These are phyloP conservation scores for Vitis amurensis DNA, from an alignment of 164 flowering plant genomes.

Conservation along the genomic window DNA sequence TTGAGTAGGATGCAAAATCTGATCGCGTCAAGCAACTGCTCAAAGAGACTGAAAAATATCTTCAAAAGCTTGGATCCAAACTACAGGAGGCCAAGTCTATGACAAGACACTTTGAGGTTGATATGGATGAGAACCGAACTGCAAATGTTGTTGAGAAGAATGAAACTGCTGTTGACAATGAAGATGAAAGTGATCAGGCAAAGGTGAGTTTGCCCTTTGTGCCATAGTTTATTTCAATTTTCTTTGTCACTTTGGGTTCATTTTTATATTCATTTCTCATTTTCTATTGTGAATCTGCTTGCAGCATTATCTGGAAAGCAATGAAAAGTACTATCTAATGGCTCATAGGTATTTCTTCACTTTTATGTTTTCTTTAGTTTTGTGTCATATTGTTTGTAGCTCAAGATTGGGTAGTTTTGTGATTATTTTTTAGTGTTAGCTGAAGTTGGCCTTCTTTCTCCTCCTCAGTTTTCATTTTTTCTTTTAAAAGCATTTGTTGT, in stretches of 20 bases:
- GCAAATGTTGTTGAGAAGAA: slow-evolving; percentile 45
- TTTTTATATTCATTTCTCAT: not conserved
- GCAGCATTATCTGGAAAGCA: slow-evolving; percentile 99
- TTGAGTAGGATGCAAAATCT: slow-evolving; percentile 89
- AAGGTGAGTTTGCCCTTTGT: slow-evolving; percentile 47
- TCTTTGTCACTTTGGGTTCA: not conserved
- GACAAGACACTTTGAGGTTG: slow-evolving; percentile 62
- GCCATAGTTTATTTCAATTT: too few species aligned
- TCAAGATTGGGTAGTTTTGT: not conserved
- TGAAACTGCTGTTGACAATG: slow-evolving; percentile 59
- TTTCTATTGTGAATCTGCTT: slow-evolving; percentile 16
- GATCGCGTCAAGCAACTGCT: slow-evolving; percentile 95
- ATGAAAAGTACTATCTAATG: slow-evolving; percentile 94
- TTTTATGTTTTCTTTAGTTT: not conserved
- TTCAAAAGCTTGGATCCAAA: slow-evolving; percentile 92
- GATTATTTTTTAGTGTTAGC: not conserved
- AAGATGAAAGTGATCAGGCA: slow-evolving; percentile 92
- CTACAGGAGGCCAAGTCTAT: slow-evolving; percentile 73
- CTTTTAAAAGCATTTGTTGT: not conserved
- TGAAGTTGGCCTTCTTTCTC: not conserved
- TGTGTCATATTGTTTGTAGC: not conserved
- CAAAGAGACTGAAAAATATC: slow-evolving; percentile 97
- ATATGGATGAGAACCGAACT: slow-evolving; percentile 54
- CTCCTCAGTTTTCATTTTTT: not conserved
- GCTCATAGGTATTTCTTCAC: slow-evolving; percentile 79